These are phyloP conservation scores for Chytriomyces sp. DNA, from an alignment of 192 early-diverging fungal species.

Conservation along the genomic window DNA sequence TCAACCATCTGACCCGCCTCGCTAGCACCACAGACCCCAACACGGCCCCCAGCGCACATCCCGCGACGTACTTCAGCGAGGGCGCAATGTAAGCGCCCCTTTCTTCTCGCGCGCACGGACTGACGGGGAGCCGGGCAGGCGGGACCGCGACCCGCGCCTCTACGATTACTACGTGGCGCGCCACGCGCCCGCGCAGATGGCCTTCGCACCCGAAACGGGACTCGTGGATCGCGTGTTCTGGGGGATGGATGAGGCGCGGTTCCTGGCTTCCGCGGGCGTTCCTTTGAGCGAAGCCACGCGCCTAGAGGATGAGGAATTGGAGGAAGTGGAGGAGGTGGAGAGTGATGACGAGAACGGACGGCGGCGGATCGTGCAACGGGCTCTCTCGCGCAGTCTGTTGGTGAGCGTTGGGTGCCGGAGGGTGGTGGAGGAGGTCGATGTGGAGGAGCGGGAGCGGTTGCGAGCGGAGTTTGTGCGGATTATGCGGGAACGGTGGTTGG, in stretches of 20 bases:
- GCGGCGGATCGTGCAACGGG: neutral
- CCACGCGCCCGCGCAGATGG: slow-evolving; percentile 5
- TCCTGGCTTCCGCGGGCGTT: neutral
- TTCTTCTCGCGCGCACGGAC: neutral
- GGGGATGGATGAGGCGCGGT: slow-evolving; percentile 21
- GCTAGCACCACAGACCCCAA: neutral
- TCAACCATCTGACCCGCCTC: neutral
- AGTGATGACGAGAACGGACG: slow-evolving; percentile 23
- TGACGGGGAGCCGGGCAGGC: neutral
- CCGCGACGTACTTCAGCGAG: slow-evolving; percentile 5
- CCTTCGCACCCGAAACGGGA: neutral
- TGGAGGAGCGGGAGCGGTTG: slow-evolving; percentile 1
- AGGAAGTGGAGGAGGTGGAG: slow-evolving; percentile 7
- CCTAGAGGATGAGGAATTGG: neutral
- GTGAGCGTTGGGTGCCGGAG: neutral
- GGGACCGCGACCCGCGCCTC: neutral
- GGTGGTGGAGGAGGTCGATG: neutral
- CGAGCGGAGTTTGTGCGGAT: slow-evolving; percentile 19
- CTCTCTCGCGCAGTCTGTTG: neutral
- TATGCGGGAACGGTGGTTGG: slow-evolving; percentile 31
- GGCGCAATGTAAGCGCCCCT: neutral
- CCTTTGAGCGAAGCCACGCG: neutral
- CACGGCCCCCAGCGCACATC: neutral
- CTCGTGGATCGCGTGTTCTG: slow-evolving; percentile 26
- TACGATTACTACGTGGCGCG: slow-evolving; percentile 15